These are phyloP conservation scores for Discostella pseudostelligera DNA, from an alignment of 108 stramenopile genomes.

Conservation along the genomic window DNA sequence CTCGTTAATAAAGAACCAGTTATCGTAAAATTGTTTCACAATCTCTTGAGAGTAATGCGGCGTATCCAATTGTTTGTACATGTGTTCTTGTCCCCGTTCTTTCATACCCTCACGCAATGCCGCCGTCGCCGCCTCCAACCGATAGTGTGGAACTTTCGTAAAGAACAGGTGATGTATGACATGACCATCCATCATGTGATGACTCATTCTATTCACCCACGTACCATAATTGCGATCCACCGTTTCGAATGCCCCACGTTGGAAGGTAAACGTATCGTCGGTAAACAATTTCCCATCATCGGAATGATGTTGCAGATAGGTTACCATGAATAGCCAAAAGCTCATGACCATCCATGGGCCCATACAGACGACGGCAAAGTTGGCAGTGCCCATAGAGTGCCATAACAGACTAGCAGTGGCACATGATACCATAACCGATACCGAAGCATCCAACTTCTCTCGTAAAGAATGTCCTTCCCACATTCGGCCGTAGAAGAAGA, in stretches of 20 bases:
- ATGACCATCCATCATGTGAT: constrained; percentile 95
- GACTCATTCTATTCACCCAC: constrained; percentile 72
- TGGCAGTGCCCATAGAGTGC: constrained; percentile 50
- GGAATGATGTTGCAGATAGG: constrained; percentile 90
- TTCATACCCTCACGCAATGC: constrained; percentile 46
- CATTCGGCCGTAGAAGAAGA: constrained; percentile 70
- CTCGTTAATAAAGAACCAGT: constrained; percentile 80
- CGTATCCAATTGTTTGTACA: constrained; percentile 57
- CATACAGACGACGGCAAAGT: constrained; percentile 70
- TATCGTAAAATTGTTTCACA: constrained; percentile 62
- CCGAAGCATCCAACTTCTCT: constrained; percentile 47
- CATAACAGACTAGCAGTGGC: constrained; percentile 57
- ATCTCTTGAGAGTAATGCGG: constrained; percentile 69
- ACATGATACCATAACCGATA: constrained; percentile 50
- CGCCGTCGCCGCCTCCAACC: constrained; percentile 62
- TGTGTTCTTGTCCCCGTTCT: constrained; percentile 40
- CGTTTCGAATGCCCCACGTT: constrained; percentile 83
- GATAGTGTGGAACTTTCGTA: constrained; percentile 85
- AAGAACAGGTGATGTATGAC: constrained; percentile 94
- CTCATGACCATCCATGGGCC: constrained; percentile 75
- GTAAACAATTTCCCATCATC: constrained; percentile 83
- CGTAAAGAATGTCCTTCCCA: constrained; percentile 62
- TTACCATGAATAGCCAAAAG: constrained; percentile 92
- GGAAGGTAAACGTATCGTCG: constrained; percentile 76
- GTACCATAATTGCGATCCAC: constrained; percentile 87